Percentiles rank a stretch among this genome's conserved stretches.
Conservation (phyloP, 2,329 filamentous ascomycete genomes). For the Didymella pinodella region DNA sequence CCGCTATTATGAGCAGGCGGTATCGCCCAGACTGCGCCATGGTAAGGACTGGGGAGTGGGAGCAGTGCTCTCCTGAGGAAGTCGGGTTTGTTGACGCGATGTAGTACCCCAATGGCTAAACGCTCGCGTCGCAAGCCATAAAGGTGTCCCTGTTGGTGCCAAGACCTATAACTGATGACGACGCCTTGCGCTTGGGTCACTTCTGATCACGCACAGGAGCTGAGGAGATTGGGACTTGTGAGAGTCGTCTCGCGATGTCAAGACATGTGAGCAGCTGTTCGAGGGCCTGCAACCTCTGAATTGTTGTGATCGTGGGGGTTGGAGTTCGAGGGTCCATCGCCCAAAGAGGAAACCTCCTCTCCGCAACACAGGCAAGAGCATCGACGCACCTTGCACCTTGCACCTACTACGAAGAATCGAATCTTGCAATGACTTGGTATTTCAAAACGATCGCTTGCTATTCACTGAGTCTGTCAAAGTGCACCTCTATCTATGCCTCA, state of each 20-base stretch:
- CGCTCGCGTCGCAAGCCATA: slow-evolving; percentile 1
- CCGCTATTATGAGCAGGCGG: slow-evolving; percentile 85
- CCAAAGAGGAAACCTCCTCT: slow-evolving; percentile 21
- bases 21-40: slow-evolving; percentile 71
- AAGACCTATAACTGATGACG: slow-evolving; percentile 17
- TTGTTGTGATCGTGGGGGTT: slow-evolving; percentile 4
- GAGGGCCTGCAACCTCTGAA: not conserved
- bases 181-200: not conserved
- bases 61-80: slow-evolving; percentile 39
- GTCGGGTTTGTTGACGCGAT: slow-evolving; percentile 27
- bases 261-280: not conserved
- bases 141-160: slow-evolving; percentile 11
- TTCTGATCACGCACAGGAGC: not conserved
- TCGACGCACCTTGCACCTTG: not conserved
- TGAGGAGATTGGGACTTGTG: not conserved
- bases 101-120: slow-evolving; percentile 41
- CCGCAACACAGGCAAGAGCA: slow-evolving; percentile 3
- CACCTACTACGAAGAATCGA: not conserved
- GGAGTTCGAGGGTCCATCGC: slow-evolving; percentile 10
- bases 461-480: slow-evolving; percentile 11
- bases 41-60: slow-evolving; percentile 26
- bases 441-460: slow-evolving; percentile 25
- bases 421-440: slow-evolving; percentile 15
- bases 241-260: not conserved
- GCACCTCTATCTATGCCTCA: slow-evolving; percentile 53